Percentiles rank a stretch among this genome's conserved stretches.
These are phyloP conservation scores for Ensete ventricosum DNA, from an alignment of 176 grass and related monocot species.

Conservation along the genomic window DNA sequence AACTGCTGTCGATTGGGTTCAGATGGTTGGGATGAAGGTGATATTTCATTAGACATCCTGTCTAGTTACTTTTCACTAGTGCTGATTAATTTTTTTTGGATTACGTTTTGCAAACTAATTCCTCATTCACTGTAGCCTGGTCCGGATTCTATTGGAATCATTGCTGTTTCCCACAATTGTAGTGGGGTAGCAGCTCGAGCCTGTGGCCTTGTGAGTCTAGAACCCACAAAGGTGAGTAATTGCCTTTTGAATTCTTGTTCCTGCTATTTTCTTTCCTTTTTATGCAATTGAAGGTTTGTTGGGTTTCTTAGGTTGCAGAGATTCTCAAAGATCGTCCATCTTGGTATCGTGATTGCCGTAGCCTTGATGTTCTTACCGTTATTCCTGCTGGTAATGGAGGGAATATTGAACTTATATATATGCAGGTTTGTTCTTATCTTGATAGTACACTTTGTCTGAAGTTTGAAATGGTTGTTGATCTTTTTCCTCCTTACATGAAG, in stretches of 20 bases:
- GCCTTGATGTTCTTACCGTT: slow-evolving; percentile 57
- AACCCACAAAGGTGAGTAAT: slow-evolving; percentile 83
- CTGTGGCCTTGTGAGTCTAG: slow-evolving; percentile 96
- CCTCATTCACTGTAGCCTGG: slow-evolving; percentile 54
- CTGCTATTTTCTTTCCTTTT: neutral
- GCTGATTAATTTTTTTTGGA: neutral
- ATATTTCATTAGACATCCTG: neutral
- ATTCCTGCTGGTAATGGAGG: slow-evolving; percentile 92
- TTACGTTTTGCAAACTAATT: neutral
- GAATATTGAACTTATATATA: slow-evolving; percentile 92
- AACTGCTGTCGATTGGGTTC: slow-evolving; percentile 97
- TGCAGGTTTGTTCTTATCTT: slow-evolving; percentile 56
- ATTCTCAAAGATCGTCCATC: slow-evolving; percentile 90
- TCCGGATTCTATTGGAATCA: slow-evolving; percentile 99
- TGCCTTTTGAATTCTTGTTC: neutral
- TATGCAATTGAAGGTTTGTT: neutral
- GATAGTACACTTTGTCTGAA: neutral
- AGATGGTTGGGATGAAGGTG: slow-evolving; percentile 99
- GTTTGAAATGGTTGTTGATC: neutral
- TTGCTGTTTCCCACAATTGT: slow-evolving; percentile 99
- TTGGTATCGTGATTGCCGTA: slow-evolving; percentile 90
- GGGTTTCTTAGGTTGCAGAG: slow-evolving; percentile 70
- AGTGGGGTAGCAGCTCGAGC: slow-evolving; percentile 95
- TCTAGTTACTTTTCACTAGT: neutral
- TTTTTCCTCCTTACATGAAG: neutral